Conservation (phyloP, 495 filamentous ascomycete species). For the Xylaria flabelliformis region DNA sequence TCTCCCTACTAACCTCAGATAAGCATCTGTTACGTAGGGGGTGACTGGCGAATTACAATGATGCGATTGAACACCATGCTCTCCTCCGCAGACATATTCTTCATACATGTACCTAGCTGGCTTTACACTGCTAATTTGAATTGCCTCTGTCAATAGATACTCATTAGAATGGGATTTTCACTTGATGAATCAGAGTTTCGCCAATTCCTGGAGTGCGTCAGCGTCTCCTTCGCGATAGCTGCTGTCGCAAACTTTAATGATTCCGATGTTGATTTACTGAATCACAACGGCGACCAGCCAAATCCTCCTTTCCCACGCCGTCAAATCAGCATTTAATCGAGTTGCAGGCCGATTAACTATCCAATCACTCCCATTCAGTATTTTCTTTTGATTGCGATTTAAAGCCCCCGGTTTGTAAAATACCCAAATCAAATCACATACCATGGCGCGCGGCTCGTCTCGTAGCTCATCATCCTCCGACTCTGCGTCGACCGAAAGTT, state of each 20-base stretch:
- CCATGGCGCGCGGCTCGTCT: slow-evolving; percentile 20
- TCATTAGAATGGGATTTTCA: background rate
- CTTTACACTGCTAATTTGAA: background rate
- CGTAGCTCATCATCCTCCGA: slow-evolving; percentile 27
- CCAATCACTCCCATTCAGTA: background rate
- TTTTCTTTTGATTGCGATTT: background rate
- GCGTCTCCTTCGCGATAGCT: background rate
- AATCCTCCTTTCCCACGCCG: background rate
- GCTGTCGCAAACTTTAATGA: background rate
- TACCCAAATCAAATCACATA: background rate
- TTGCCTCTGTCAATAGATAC: background rate
- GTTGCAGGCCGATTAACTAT: background rate
- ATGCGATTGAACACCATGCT: background rate
- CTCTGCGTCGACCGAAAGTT: slow-evolving; percentile 31
- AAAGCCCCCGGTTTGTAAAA: background rate
- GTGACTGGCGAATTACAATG: background rate
- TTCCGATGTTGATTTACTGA: background rate
- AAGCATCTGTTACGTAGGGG: no score
- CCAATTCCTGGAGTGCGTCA: background rate
- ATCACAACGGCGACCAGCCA: background rate
- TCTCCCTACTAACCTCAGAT: no score
- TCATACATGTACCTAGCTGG: background rate
- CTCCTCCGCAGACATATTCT: background rate
- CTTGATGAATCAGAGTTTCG: background rate
- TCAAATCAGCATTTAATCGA: background rate